These are phyloP conservation scores for Geotrichum bryndzae DNA, from an alignment of 1,139 yeast genomes.

Conservation along the genomic window DNA sequence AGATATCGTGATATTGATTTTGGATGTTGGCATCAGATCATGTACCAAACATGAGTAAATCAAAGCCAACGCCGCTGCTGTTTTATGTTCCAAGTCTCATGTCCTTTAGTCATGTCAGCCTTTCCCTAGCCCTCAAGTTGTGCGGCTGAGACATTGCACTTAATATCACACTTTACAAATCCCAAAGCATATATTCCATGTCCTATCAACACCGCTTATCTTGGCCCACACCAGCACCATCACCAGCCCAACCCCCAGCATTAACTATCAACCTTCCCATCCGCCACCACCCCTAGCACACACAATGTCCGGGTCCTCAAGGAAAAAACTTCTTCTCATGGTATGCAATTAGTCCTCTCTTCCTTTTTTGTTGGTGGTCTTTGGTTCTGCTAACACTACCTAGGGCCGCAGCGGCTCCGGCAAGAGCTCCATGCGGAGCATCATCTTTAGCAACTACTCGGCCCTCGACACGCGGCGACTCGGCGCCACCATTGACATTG, in stretches of 20 bases:
- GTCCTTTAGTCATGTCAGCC: too few relatives aligned
- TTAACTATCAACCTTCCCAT: background rate
- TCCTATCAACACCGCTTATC: background rate
- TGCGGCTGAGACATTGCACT: too few relatives aligned
- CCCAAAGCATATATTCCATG: too few relatives aligned
- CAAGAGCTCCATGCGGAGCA: slow-evolving; percentile 93
- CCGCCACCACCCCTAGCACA: background rate
- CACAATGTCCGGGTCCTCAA: slow-evolving; percentile 23
- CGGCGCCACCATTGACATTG: slow-evolving; percentile 97
- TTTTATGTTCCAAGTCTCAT: too few relatives aligned
- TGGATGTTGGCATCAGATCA: too few relatives aligned
- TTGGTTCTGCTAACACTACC: slow-evolving; percentile 19
- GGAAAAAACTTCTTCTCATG: slow-evolving; percentile 51
- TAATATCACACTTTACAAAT: too few relatives aligned
- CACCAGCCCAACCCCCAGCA: background rate
- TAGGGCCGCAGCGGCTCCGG: slow-evolving; percentile 97
- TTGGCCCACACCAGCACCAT: background rate
- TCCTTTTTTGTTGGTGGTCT: background rate
- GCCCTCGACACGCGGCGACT: slow-evolving; percentile 93
- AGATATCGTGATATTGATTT: too few relatives aligned
- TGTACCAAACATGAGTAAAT: too few relatives aligned
- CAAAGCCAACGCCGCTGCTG: too few relatives aligned
- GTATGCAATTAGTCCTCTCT: slow-evolving; percentile 28
- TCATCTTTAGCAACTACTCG: slow-evolving; percentile 88
- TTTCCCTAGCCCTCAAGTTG: too few relatives aligned